Evolutionary conservation across 2,329 filamentous ascomycete genomes (phyloP).

Genomic region (Hypoxylon sp.): DNA sequence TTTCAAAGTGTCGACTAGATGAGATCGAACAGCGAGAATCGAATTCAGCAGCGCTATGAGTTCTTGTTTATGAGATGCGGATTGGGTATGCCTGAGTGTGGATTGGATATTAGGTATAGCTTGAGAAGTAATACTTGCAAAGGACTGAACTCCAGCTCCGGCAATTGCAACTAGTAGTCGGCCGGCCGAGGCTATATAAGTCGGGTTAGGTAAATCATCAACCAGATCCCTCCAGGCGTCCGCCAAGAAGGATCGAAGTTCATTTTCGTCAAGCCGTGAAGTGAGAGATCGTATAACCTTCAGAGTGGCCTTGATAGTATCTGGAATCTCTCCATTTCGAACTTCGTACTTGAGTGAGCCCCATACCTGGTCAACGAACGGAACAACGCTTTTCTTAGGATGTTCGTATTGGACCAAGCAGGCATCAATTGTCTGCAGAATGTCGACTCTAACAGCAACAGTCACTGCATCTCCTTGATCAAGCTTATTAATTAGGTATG

Average conservation of each 20-base stretch:
- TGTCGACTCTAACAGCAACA: slow-evolving; percentile 67
- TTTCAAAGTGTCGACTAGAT: slow-evolving; percentile 32
- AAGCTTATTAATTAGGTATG: slow-evolving; percentile 64
- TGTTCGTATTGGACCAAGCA: slow-evolving; percentile 61
- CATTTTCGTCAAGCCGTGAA: slow-evolving; percentile 54
- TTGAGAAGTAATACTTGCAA: slow-evolving; percentile 56
- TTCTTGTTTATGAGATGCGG: slow-evolving; percentile 59
- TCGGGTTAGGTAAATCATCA: slow-evolving; percentile 61
- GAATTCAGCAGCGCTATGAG: slow-evolving; percentile 61
- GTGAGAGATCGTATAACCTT: slow-evolving; percentile 62
- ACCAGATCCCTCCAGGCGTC: slow-evolving; percentile 62
- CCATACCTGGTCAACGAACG: slow-evolving; percentile 63
- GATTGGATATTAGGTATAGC: slow-evolving; percentile 59
- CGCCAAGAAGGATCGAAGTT: slow-evolving; percentile 57
- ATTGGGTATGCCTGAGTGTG: slow-evolving; percentile 60
- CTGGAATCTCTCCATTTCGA: slow-evolving; percentile 66
- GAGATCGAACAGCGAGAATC: slow-evolving; percentile 50
- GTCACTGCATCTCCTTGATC: slow-evolving; percentile 67
- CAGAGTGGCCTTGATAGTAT: slow-evolving; percentile 64
- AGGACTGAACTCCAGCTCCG: slow-evolving; percentile 58
- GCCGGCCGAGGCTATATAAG: slow-evolving; percentile 62
- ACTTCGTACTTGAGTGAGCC: slow-evolving; percentile 70
- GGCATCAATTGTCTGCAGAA: slow-evolving; percentile 63
- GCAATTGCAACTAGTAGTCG: slow-evolving; percentile 61
- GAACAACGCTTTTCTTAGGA: slow-evolving; percentile 56